Percentiles rank a stretch among this genome's conserved stretches.
These are phyloP conservation scores for Irpex sp. DNA, from an alignment of 1,284 basidiomycete species.

Conservation along the genomic window DNA sequence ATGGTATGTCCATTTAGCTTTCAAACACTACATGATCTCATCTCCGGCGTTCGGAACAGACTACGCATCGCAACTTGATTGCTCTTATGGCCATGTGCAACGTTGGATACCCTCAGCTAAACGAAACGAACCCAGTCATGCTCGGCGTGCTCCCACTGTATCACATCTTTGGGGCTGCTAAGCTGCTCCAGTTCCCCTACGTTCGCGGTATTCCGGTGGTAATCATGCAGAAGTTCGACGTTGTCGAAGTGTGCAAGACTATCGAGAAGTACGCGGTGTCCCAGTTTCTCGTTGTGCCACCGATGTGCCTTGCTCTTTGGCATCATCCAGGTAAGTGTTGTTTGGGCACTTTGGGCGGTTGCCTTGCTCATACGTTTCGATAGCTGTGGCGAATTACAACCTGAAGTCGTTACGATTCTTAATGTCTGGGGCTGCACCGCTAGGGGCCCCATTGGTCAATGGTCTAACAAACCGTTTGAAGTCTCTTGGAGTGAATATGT, in stretches of 20 bases:
- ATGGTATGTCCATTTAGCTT: constrained; percentile 24
- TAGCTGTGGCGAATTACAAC: constrained; percentile 69
- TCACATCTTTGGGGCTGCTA: constrained; percentile 48
- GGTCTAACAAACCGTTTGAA: constrained; percentile 40
- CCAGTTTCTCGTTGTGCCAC: constrained; percentile 72
- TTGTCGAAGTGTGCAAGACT: constrained; percentile 62
- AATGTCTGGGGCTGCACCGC: constrained; percentile 81
- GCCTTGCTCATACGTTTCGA: background rate
- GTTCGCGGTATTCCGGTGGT: constrained; percentile 57
- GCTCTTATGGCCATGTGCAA: constrained; percentile 25
- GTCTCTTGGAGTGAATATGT: constrained; percentile 30
- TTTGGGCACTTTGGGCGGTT: background rate
- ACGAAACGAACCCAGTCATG: constrained; percentile 30
- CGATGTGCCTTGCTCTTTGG: constrained; percentile 73
- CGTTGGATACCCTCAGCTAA: constrained; percentile 20
- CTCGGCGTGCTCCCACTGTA: constrained; percentile 48
- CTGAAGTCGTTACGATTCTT: constrained; percentile 58
- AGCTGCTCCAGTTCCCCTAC: constrained; percentile 61
- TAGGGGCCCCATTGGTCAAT: constrained; percentile 60
- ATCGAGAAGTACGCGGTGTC: constrained; percentile 69
- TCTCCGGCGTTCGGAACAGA: constrained; percentile 20
- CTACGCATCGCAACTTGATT: constrained; percentile 43
- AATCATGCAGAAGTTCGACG: constrained; percentile 73
- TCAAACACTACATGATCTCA: background rate
- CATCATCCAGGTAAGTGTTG: constrained; percentile 53